Percentiles rank a stretch among this genome's conserved stretches.
phyloP scores from a whole-genome alignment of 345 rosid genomes.

The Acer yangbiense region DNA sequence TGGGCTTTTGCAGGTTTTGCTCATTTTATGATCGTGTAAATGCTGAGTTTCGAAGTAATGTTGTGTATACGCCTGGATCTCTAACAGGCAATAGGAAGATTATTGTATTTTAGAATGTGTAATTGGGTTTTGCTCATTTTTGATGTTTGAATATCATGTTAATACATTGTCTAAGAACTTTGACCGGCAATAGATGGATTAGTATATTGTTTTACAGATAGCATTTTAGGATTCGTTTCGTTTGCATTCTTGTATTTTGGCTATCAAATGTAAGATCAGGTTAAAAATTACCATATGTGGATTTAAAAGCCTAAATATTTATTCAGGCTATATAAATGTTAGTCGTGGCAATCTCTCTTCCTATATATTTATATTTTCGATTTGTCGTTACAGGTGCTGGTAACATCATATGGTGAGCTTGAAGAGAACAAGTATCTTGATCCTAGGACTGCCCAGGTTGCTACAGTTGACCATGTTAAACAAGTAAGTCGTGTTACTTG shows the following conservation, averaged over 20 bases:
- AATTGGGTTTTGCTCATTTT: neutral
- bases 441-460: conserved; percentile 93
- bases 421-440: conserved; percentile 71
- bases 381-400: conserved; percentile 53
- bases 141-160: neutral
- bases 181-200: neutral
- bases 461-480: conserved; percentile 84
- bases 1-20: no score
- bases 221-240: neutral
- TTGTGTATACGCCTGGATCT: no score
- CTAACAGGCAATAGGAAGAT: no score
- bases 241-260: neutral
- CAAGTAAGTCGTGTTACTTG: conserved; percentile 51
- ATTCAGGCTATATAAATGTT: neutral
- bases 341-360: neutral
- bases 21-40: no score
- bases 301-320: neutral
- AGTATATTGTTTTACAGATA: neutral
- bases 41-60: no score
- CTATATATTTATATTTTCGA: neutral
- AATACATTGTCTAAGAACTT: neutral
- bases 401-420: conserved; percentile 71
- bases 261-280: neutral
- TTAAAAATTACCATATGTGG: neutral
- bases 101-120: neutral